Evolutionary conservation across 768 basidiomycete species (phyloP).

Genomic region (Suillus bovinus): DNA sequence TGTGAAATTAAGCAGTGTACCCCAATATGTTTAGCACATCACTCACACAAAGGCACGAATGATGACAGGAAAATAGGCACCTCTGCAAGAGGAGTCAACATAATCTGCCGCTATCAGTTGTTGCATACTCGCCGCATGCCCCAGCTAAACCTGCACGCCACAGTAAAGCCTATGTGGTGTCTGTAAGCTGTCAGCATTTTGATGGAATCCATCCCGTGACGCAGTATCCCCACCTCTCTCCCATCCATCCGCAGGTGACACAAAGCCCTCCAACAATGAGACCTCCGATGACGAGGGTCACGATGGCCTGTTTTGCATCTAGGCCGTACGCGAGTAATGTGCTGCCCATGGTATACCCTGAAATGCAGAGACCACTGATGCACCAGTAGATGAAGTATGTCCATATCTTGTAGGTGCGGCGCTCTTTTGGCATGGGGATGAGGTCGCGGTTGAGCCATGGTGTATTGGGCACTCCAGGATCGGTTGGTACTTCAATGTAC

Average conservation of each 20-base stretch:
- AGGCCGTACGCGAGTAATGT: constrained; percentile 22
- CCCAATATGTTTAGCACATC: background rate
- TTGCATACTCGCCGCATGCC: constrained; percentile 15
- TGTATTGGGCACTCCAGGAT: background rate
- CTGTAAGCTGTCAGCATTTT: constrained; percentile 11
- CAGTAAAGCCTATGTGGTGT: constrained; percentile 22
- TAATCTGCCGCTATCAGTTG: background rate
- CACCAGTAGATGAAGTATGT: constrained; percentile 31
- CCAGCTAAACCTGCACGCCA: constrained; percentile 21
- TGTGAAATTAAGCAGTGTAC: background rate
- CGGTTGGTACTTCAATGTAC: constrained; percentile 1
- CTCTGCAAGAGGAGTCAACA: background rate
- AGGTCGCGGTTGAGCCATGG: constrained; percentile 24
- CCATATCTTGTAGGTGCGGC: constrained; percentile 29
- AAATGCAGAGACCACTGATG: constrained; percentile 20
- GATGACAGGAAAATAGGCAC: constrained; percentile 1
- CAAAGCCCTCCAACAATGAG: constrained; percentile 17
- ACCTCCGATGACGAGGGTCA: constrained; percentile 17
- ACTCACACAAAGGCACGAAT: background rate
- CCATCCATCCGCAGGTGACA: constrained; percentile 24
- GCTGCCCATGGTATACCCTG: constrained; percentile 18
- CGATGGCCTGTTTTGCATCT: constrained; percentile 18
- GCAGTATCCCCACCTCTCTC: constrained; percentile 18
- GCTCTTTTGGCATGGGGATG: constrained; percentile 26
- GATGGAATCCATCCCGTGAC: background rate